Base-by-base conservation (phyloP, 306 rosid species). In the Ormosia semicastrata region DNA sequence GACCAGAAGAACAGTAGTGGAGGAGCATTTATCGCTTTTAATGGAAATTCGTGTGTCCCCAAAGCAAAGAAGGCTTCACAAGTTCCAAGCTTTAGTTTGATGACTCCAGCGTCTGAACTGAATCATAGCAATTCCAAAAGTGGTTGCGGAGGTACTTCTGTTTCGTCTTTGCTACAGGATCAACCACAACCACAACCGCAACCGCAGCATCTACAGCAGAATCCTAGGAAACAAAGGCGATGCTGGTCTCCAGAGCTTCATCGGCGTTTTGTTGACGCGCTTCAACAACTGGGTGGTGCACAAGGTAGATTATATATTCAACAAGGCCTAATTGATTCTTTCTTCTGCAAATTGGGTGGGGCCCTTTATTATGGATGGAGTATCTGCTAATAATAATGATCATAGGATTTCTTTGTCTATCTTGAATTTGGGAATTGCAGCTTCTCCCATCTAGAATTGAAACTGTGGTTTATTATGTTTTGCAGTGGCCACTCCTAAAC, bases 401-500 rank as follows among this genome's bases (percentile, higher is more conserved):
- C 63, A 4, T 57, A 7, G 11, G 3, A 2, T 2, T 40, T 40
- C 6, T 40, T 40, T 24, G 24, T 24, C 24, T 24, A 24, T 24
- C 24, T 24, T 24, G 24, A 24, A 24, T 24, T 24, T 24, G 24
- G 0, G 24, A 24, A 24, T 24, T 24, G 24, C 24, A 18, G 49
- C 11, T 80, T 73, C 10, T 58, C 29, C 40, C 24, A 41, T 63
- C 18, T 56, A 14, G 46, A 79, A 67, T 40, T 74, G 78, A 24
- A 52, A 69, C 71, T 78, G 57, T 67, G 71, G 73, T 76, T 60
- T 34, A 32, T 70, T 83, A 0, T 66, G n/a, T 86, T 66, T 73
- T 76, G 88, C 88, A 93, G 98, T 78, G 81, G 98, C 98, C 49
- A 93, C 98, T 6, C 98, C 98, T n/a, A 94, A 93, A 78, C 97